phyloP scores from a whole-genome alignment of 1,139 yeast genomes.

The Hansenula sp. region DNA sequence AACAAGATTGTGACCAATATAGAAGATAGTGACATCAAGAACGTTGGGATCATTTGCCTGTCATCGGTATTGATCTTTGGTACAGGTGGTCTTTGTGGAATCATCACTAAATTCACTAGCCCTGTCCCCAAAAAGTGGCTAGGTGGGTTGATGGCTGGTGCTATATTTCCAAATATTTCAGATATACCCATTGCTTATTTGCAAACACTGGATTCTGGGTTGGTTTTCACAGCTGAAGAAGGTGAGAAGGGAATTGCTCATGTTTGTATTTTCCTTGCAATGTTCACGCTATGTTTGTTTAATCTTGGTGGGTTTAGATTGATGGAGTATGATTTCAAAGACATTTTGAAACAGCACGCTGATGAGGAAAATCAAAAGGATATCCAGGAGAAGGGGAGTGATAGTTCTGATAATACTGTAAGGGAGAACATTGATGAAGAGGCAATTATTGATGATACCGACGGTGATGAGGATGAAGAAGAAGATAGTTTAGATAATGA shows the following conservation, averaged over 20 bases:
- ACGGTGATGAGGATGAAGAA: background rate
- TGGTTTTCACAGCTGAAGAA: slow-evolving; percentile 49
- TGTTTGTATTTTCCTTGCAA: slow-evolving; percentile 69
- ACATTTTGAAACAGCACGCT: background rate
- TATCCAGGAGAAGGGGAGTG: background rate
- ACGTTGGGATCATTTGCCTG: slow-evolving; percentile 57
- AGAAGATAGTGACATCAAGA: slow-evolving; percentile 66
- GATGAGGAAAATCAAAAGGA: background rate
- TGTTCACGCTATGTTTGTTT: slow-evolving; percentile 66
- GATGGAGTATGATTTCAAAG: slow-evolving; percentile 65
- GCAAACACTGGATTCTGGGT: slow-evolving; percentile 71
- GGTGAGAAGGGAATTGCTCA: slow-evolving; percentile 80
- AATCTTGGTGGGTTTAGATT: slow-evolving; percentile 70
- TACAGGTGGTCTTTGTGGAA: slow-evolving; percentile 9
- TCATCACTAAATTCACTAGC: slow-evolving; percentile 25
- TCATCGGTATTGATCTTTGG: slow-evolving; percentile 10
- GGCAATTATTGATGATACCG: background rate
- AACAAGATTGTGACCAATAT: slow-evolving; percentile 70
- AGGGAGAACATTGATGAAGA: background rate
- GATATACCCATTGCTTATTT: slow-evolving; percentile 89
- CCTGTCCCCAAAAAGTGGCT: slow-evolving; percentile 69
- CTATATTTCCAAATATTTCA: slow-evolving; percentile 75
- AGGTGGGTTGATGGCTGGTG: slow-evolving; percentile 76
- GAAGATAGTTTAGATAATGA: background rate
- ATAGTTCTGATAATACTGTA: background rate